Evolutionary conservation across 306 rosid species (phyloP).

Genomic region (Fragaria vesca): DNA sequence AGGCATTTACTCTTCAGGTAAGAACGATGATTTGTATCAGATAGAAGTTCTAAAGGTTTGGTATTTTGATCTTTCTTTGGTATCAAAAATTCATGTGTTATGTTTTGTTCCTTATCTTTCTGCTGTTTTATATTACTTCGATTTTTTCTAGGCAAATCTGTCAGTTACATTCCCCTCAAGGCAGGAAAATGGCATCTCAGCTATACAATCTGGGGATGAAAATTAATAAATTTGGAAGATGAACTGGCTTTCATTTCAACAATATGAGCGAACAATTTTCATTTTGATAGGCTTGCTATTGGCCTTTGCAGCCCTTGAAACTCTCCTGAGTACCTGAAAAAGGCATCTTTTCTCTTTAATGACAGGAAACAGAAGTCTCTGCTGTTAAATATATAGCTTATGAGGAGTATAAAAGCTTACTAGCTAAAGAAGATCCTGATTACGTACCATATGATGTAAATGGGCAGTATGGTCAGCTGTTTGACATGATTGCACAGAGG

Average conservation of each 20-base stretch:
- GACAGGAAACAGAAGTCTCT: slow-evolving; percentile 88
- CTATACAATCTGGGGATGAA: slow-evolving; percentile 9
- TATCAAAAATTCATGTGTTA: not conserved
- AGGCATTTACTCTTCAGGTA: slow-evolving; percentile 95
- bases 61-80: not conserved
- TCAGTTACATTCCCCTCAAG: slow-evolving; percentile 8
- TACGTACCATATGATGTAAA: slow-evolving; percentile 74
- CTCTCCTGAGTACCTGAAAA: slow-evolving; percentile 9
- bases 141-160: not conserved
- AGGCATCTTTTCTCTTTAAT: slow-evolving; percentile 22
- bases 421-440: slow-evolving; percentile 65
- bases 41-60: slow-evolving; percentile 4
- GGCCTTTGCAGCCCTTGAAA: not conserved
- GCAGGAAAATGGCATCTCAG: not conserved
- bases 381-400: slow-evolving; percentile 83
- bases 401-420: slow-evolving; percentile 60
- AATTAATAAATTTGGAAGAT: not conserved
- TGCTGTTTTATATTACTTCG: not conserved
- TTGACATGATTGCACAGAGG: slow-evolving; percentile 74
- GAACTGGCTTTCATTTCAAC: not conserved
- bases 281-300: not conserved
- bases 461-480: slow-evolving; percentile 76
- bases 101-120: not conserved
- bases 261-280: not conserved
- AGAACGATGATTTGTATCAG: slow-evolving; percentile 23